Conservation (phyloP, 2,329 filamentous ascomycete genomes). For the Rhinocladiella similis region DNA sequence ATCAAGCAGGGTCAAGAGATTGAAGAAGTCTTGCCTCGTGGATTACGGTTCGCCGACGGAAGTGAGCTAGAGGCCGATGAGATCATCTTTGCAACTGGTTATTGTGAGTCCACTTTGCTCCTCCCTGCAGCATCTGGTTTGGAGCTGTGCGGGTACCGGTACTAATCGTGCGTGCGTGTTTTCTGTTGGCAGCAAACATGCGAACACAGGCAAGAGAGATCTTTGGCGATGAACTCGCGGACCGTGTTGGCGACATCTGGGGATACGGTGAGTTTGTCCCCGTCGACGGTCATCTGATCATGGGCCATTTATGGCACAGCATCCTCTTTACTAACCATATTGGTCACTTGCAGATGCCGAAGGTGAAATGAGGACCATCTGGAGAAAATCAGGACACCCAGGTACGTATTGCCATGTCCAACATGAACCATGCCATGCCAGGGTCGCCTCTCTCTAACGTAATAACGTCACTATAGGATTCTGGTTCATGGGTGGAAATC, state of each 20-base stretch:
- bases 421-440: too few relatives aligned
- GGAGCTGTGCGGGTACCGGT: too few relatives aligned
- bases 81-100: constrained; percentile 60
- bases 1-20: constrained; percentile 65
- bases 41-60: constrained; percentile 57
- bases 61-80: constrained; percentile 62
- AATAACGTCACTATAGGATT: constrained; percentile 38
- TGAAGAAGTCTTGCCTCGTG: constrained; percentile 50
- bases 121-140: too few relatives aligned
- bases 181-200: constrained; percentile 57
- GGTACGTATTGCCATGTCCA: constrained; percentile 43
- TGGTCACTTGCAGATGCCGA: constrained; percentile 38
- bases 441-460: too few relatives aligned
- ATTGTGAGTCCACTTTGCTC: constrained; percentile 35
- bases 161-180: too few relatives aligned
- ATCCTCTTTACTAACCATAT: too few relatives aligned
- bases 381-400: constrained; percentile 62
- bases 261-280: constrained; percentile 44
- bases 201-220: constrained; percentile 58
- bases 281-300: too few relatives aligned
- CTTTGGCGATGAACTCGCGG: constrained; percentile 63
- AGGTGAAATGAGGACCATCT: constrained; percentile 60
- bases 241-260: constrained; percentile 61
- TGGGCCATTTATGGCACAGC: neutral
- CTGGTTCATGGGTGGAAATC: constrained; percentile 68